Base-by-base conservation (phyloP, 257 asterid species). In the Avicennia marina region DNA sequence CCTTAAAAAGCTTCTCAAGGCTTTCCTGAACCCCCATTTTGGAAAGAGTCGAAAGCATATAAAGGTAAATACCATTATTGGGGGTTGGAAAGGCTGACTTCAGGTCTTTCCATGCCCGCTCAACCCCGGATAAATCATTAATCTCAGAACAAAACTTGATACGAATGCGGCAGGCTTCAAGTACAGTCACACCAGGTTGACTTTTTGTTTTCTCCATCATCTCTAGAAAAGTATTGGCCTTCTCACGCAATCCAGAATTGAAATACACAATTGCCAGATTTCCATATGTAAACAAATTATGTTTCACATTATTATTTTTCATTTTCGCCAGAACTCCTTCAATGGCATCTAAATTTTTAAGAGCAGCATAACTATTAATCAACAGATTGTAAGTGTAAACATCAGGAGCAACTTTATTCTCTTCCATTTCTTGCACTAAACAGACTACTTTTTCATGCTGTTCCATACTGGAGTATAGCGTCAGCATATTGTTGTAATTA, bases 371-470 rank as follows among this genome's bases (percentile, higher is more conserved):
- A 60, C 86, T 67, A 47, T 75, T 78, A 26, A 84, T 82, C 80
- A 86, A 66, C 69, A 71, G 55, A 66, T 82, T 90, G 77, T 71
- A 86, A 21, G 88, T 80, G 52, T 62, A 77, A 19, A 54, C 4
- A 58, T 86, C 74, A 13, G 62, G 50, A 31, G 68, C 36, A 29
- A 84, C 38, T 27, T 73, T 63, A 7, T 60, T 78, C 74, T 78
- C 75, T 76, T 81, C 86, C 97, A 89, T 84, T 73, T 84, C 94
- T 71, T 72, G 72, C 11, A 72, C 78, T 48, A 80, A 67, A 36
- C 60, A 56, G 65, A 63, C 12, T 25, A 75, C 82, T 38, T 75
- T 80, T 48, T 77, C 93, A 0, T 70, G 85, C 62, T 68, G 78
- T 38, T 54, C 66, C 52, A 45, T 58, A 52, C 20, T 62, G 51